Conservation (phyloP, 352 stramenopile genomes). For the Globisporangium nodosum region DNA sequence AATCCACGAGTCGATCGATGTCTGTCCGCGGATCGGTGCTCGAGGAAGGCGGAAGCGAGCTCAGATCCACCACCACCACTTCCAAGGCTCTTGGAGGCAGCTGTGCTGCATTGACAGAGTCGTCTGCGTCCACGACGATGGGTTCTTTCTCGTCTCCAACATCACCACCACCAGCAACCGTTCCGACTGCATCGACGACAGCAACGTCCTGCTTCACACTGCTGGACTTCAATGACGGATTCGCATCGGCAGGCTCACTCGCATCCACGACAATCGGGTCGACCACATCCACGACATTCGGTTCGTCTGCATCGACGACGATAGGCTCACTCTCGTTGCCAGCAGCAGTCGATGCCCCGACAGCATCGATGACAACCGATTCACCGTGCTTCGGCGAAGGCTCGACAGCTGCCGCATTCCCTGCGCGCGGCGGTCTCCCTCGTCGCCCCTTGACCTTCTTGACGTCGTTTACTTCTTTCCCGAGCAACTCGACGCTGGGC, state of each 20-base stretch:
- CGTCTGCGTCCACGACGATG: background rate
- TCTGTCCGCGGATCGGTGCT: no score
- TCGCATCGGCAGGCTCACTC: no score
- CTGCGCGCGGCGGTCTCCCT: slow-evolving; percentile 9
- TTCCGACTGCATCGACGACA: background rate
- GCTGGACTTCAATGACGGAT: no score
- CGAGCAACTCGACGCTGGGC: slow-evolving; percentile 17
- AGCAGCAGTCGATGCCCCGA: no score
- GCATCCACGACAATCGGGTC: no score
- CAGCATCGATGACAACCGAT: no score
- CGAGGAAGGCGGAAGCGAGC: background rate
- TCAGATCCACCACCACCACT: background rate
- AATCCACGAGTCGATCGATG: background rate
- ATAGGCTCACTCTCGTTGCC: background rate
- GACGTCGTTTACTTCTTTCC: slow-evolving; percentile 9
- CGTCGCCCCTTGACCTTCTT: slow-evolving; percentile 27
- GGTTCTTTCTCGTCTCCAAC: background rate
- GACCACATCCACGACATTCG: background rate
- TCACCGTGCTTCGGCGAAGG: no score
- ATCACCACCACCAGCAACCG: background rate
- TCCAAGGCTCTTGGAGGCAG: background rate
- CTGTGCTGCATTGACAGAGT: background rate
- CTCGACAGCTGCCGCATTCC: background rate
- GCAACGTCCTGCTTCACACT: background rate
- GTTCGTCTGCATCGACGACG: background rate